phyloP scores from a whole-genome alignment of 306 rosid species.

The Castanospermum australe region DNA sequence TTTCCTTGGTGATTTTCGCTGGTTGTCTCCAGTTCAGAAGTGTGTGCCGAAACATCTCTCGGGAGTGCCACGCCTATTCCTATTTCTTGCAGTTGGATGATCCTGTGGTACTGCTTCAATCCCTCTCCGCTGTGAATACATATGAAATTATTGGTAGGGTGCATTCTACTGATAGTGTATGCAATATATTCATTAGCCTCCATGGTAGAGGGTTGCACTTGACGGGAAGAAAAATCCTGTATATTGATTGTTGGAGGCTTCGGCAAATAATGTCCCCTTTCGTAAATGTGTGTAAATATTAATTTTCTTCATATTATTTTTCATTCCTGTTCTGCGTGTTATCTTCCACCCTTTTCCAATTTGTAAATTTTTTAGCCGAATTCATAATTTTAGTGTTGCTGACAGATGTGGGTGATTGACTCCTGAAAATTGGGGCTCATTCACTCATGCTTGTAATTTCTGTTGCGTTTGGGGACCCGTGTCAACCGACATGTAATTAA shows the following conservation, averaged over 20 bases:
- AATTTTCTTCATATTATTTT: constrained; percentile 30
- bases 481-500: constrained; percentile 44
- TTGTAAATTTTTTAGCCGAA: constrained; percentile 72
- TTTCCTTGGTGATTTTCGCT: constrained; percentile 21
- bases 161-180: constrained; percentile 52
- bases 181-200: constrained; percentile 91
- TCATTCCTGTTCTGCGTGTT: constrained; percentile 52
- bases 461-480: constrained; percentile 30
- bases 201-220: constrained; percentile 50
- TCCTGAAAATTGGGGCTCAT: constrained; percentile 30
- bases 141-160: constrained; percentile 48
- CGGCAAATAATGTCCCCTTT: constrained; percentile 79
- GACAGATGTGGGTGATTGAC: constrained; percentile 35
- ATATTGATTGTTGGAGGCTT: constrained; percentile 71
- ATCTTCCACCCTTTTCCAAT: constrained; percentile 39
- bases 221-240: constrained; percentile 49
- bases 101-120: constrained; percentile 33
- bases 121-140: constrained; percentile 46
- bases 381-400: constrained; percentile 49
- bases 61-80: constrained; percentile 27
- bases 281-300: constrained; percentile 90
- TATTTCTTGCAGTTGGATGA: constrained; percentile 34
- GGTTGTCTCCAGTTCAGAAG: constrained; percentile 37
- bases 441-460: constrained; percentile 27
- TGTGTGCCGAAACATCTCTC: constrained; percentile 34